These are phyloP conservation scores for Chlorella sp. DNA, from an alignment of 139 green algal species.

Conservation along the genomic window DNA sequence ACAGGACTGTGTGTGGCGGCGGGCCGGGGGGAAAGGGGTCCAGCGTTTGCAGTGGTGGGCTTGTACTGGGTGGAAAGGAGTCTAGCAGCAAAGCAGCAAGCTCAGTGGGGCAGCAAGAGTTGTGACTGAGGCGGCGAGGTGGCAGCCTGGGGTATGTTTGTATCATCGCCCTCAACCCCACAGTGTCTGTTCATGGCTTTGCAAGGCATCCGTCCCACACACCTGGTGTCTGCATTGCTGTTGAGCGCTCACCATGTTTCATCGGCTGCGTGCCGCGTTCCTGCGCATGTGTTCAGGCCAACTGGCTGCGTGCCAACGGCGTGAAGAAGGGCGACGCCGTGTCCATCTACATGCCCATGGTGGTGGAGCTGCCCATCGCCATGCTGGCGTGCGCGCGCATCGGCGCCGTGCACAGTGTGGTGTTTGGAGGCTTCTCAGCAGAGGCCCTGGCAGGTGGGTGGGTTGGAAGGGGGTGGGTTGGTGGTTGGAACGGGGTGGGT, in stretches of 20 bases:
- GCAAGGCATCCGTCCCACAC: not conserved
- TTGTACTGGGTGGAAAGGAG: too few relatives aligned
- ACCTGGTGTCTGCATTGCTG: not conserved
- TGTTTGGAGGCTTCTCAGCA: slow-evolving; percentile 94
- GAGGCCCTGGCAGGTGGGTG: slow-evolving; percentile 67
- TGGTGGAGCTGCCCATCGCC: slow-evolving; percentile 81
- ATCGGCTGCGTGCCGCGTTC: too few relatives aligned
- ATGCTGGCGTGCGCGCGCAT: slow-evolving; percentile 85
- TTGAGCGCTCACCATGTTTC: not conserved
- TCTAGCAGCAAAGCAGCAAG: too few relatives aligned
- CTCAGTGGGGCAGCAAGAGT: too few relatives aligned
- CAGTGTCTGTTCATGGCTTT: not conserved
- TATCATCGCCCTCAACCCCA: too few relatives aligned
- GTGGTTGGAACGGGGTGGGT: not conserved
- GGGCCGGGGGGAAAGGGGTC: too few relatives aligned
- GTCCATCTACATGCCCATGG: slow-evolving; percentile 96
- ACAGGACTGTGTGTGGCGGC: too few relatives aligned
- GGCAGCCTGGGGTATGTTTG: too few relatives aligned
- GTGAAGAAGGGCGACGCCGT: slow-evolving; percentile 84
- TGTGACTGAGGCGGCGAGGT: too few relatives aligned
- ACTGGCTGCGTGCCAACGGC: slow-evolving; percentile 78
- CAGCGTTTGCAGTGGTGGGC: not conserved
- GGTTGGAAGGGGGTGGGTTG: slow-evolving; percentile 15
- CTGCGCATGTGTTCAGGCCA: slow-evolving; percentile 46
- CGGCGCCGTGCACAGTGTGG: slow-evolving; percentile 73